phyloP scores from a whole-genome alignment of 495 filamentous ascomycete species.

The Aspergillus wentii region DNA sequence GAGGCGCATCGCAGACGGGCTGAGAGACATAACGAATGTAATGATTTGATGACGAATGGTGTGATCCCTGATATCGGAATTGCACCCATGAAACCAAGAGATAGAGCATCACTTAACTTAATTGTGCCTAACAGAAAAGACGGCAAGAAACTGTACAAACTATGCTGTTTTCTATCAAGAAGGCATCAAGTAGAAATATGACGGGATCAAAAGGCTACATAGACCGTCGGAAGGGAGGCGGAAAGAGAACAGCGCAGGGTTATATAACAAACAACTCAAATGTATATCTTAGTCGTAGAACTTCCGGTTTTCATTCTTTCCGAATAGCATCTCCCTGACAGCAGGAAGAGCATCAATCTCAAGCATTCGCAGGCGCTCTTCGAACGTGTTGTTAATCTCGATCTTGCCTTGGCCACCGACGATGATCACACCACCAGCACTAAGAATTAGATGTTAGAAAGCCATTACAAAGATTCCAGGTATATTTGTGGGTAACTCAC shows the following conservation, averaged over 20 bases:
- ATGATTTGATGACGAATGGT: no score
- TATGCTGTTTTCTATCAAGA: no score
- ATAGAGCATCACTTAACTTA: no score
- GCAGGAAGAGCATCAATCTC: conserved; percentile 79
- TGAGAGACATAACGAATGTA: no score
- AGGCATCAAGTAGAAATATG: neutral
- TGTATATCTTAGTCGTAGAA: conserved; percentile 72
- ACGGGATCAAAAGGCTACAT: conserved; percentile 22
- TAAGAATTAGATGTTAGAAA: conserved; percentile 27
- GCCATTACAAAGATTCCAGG: conserved; percentile 7
- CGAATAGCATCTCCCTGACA: conserved; percentile 81
- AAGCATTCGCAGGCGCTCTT: conserved; percentile 81
- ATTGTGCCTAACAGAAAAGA: no score
- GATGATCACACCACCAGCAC: conserved; percentile 78
- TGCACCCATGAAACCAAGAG: no score
- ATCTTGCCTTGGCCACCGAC: conserved; percentile 86
- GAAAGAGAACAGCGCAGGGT: conserved; percentile 5
- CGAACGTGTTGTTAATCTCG: conserved; percentile 97
- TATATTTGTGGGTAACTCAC: conserved; percentile 62
- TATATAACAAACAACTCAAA: conserved; percentile 5
- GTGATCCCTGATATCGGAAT: no score
- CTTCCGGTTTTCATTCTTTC: conserved; percentile 85
- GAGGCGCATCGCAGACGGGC: no score
- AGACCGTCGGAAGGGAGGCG: conserved; percentile 1
- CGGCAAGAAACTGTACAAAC: no score